These are phyloP conservation scores for Aspergillus bombycis DNA, from an alignment of 2,329 filamentous ascomycete species.

Conservation along the genomic window DNA sequence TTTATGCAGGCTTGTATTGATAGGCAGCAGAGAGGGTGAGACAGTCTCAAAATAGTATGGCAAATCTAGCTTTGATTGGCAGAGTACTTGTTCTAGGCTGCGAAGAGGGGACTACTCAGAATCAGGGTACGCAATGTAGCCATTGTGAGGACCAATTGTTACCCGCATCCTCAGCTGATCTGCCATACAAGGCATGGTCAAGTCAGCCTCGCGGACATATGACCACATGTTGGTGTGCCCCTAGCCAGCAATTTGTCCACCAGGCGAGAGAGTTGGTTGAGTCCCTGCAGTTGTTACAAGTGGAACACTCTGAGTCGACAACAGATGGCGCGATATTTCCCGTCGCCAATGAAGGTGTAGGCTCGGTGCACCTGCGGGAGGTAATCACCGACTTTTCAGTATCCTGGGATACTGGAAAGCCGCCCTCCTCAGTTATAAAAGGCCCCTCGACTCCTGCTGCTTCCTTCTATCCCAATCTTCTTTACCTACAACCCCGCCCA, in stretches of 20 bases:
- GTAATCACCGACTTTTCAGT: background rate
- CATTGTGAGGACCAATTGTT: background rate
- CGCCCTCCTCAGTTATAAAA: background rate
- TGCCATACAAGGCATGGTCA: too few relatives aligned
- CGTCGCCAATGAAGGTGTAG: background rate
- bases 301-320: background rate
- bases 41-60: background rate
- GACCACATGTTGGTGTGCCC: too few relatives aligned
- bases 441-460: background rate
- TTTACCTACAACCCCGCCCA: background rate
- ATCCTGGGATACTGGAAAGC: background rate
- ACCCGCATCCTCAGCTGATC: too few relatives aligned
- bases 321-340: background rate
- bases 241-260: background rate
- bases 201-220: too few relatives aligned
- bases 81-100: background rate
- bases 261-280: background rate
- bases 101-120: background rate
- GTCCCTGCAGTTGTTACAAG: background rate
- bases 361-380: background rate
- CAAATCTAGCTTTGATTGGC: background rate
- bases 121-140: background rate
- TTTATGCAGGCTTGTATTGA: background rate
- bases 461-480: background rate
- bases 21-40: background rate